Evolutionary conservation across 768 basidiomycete species (phyloP), one percentile per base, ranked within the genome.

Genomic region (Termitomyces titanicus): DNA sequence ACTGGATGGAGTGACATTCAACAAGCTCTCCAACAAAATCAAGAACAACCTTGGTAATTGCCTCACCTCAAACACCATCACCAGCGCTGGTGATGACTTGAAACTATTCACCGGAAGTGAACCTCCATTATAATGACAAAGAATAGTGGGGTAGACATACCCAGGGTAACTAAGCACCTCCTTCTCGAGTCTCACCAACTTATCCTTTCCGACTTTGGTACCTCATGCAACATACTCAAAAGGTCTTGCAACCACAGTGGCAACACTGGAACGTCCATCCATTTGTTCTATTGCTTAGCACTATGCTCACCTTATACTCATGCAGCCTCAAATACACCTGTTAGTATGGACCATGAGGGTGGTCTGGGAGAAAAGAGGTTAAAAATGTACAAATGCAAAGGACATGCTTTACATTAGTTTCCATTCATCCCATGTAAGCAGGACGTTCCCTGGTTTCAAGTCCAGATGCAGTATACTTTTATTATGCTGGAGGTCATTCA

Each of bases 381-480:
- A 58, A 33, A 33, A 53, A 47, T 47, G 39, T 34, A 39, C 33
- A 45, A 43, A n/a, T 8, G 25, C 6, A 15, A 22, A 34, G 35
- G 24, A 49, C 40, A 54, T 33, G 42, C 69, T 86, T 56, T 62
- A 89, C 92, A 93, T 88, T 34, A 95, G 74, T 54, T 74, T 78
- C 13, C 88, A 90, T 60, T 94, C 91, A 60, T 96, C 94, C 85
- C 88, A 92, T 5, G 94, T 95, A 47, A 98, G 69, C 20, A 98
- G 74, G 4, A 98, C 93, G 65, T 98, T 97, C 6, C 92, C 93
- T 10, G 94, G 93, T 69, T 97, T 98, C 59, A 98, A 72, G 66
- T 98, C 95, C 3, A 97, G 81, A 66, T 98, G 95, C 22, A 98
- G 68, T 48, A 98, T 95, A 1, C 91, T 86, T 63, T 80, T 85